Conservation (phyloP, 768 basidiomycete species). For the Coprinellus micaceus region DNA sequence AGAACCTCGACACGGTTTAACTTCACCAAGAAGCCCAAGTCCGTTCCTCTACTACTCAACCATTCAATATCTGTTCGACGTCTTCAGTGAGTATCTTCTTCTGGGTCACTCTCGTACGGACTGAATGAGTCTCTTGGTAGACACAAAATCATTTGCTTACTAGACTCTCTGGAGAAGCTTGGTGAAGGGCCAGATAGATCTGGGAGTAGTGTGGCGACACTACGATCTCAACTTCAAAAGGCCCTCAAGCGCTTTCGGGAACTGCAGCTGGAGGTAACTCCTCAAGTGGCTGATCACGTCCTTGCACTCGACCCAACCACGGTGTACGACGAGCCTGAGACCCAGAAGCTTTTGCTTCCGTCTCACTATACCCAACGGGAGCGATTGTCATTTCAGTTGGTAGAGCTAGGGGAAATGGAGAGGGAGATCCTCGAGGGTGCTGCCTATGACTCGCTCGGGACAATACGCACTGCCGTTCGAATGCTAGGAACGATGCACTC, state of each 20-base stretch:
- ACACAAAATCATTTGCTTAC: neutral
- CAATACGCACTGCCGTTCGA: conserved; percentile 8
- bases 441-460: conserved; percentile 10
- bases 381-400: neutral
- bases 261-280: neutral
- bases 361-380: neutral
- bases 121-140: neutral
- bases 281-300: neutral
- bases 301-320: neutral
- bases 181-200: neutral
- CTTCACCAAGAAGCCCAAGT: neutral
- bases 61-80: neutral
- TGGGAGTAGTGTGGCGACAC: neutral
- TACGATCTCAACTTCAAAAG: neutral
- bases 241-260: neutral
- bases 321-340: neutral
- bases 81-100: neutral
- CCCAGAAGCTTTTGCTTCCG: neutral
- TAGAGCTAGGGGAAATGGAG: conserved; percentile 8
- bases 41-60: neutral
- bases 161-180: neutral
- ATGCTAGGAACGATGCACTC: neutral
- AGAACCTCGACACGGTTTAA: neutral
- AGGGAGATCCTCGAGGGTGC: conserved; percentile 12
- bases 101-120: neutral